Base-by-base conservation (phyloP, 148 eudicot species). In the Mesembryanthemum crystallinum region DNA sequence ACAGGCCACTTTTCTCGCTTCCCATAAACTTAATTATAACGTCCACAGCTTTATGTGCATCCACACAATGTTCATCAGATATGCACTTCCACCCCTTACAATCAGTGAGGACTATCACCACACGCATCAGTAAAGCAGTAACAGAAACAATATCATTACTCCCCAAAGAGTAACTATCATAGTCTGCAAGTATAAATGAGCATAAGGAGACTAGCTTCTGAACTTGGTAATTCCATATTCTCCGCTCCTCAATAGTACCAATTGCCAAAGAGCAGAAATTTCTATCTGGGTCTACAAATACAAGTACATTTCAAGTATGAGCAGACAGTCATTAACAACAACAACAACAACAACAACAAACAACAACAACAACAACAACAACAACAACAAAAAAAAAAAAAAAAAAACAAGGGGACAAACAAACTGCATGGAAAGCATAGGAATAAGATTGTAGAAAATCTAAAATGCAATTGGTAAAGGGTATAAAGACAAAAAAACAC, bases 91-190 rank as follows among this genome's bases (percentile, higher is more conserved):
- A 94, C 35, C 85, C 81, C 77, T 87, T 92, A 49, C 81, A 76
- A 84, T 94, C 98, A 71, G 92, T 89, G 78, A 94, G 86, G 75
- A 82, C 77, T 79, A 94, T 87, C 27, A 90, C 79, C 79, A 94
- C 79, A 75, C 92, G 98, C 89, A 94, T 85, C 62, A 94, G 85
- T 42, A 82, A 67, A 76, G 94, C 84, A 18, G 90, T 80, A 76
- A 90, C 88, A 68, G 85, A 66, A 27, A 79, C 85, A 79, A 87
- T 62, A 58, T 90, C 92, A 67, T 79, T 72, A 81, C 63, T 74
- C 71, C 71, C 77, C 25, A 72, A 71, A 28, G 72, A 62, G 70
- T 86, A 80, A 71, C 76, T 65, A 74, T 87, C 91, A 85, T 82
- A 89, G 58, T 86, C 78, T 35, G 83, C 84, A 63, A 94, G 91